Conservation (phyloP, 106 monocot species). For the Dendrobium nobile region DNA sequence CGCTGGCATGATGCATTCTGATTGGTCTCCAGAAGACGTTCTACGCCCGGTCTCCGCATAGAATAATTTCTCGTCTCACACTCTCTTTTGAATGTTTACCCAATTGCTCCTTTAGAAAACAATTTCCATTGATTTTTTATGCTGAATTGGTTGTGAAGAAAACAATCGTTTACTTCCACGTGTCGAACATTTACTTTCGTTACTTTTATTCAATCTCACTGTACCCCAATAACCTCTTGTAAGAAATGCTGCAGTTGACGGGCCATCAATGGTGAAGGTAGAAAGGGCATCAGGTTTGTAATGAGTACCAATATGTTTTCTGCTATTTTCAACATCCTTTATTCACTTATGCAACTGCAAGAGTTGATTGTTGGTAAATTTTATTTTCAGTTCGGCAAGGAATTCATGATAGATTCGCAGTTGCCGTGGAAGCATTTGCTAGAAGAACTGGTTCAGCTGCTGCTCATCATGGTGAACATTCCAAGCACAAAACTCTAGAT, state of each 20-base stretch:
- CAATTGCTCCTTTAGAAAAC: no score
- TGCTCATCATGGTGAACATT: no score
- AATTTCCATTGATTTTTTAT: no score
- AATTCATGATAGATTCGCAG: constrained; percentile 40
- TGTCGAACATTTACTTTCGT: neutral
- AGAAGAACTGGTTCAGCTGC: constrained; percentile 47
- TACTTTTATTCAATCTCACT: neutral
- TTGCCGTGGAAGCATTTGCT: constrained; percentile 55
- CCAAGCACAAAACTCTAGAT: constrained; percentile 36
- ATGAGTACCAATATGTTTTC: neutral
- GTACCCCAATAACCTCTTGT: constrained; percentile 25
- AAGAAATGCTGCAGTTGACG: constrained; percentile 28
- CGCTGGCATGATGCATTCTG: no score
- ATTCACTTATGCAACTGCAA: neutral
- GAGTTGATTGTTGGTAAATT: neutral
- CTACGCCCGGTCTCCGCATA: no score
- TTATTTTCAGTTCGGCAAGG: constrained; percentile 27
- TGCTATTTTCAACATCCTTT: neutral
- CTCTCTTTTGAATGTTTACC: no score
- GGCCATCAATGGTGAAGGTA: constrained; percentile 28
- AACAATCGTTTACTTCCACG: neutral
- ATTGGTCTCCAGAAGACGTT: no score
- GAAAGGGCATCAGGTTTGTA: constrained; percentile 49
- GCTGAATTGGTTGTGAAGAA: no score
- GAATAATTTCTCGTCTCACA: no score